Evolutionary conservation across 2,329 filamentous ascomycete genomes (phyloP), one percentile per base, ranked within the genome.

Genomic region (Alternaria consortialis): DNA sequence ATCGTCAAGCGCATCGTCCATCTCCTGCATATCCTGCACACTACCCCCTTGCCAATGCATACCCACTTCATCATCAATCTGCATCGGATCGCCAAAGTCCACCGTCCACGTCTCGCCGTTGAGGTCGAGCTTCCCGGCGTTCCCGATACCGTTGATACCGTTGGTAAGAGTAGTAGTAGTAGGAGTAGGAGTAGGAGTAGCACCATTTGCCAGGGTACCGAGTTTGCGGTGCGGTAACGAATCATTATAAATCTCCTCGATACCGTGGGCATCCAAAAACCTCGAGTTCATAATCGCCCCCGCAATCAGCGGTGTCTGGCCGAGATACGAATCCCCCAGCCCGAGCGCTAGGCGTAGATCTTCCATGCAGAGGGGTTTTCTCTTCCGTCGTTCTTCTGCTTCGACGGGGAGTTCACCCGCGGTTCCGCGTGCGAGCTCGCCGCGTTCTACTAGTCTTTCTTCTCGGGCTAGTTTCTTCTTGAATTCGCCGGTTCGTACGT

Each of bases 401-500:
- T 97, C 93, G 36, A 93, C 82, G 0, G 94, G 94, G 6, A 97
- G 80, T 29, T 97, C 80, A 1, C 93, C 93, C 48, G 87, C 90
- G 61, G 91, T 90, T 60, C 93, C 91, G 67, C 92, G 86, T 17
- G 86, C 83, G 1, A 96, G 77, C 69, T 94, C 91, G 5, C 93
- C 93, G n/a, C 88, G 84, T 40, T 88, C 85, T 27, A 87, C 88
- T 0, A 88, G 86, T 43, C 90, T 86, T 74, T 97, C 93, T 77
- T 97, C 94, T 47, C 84, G 83, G 56, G 88, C 87, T 11, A 97
- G 84, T 74, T 92, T 91, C 60, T 86, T 85, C 65, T 88, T 88
- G 79, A 94, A 97, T 60, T 88, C 89, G 67, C 90, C 86, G 2
- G 93, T 97, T 76, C 93, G 90, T 60, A 97, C 87, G 56, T 79